phyloP scores from a whole-genome alignment of 2,329 filamentous ascomycete genomes.

The Cyphellophora europaea region DNA sequence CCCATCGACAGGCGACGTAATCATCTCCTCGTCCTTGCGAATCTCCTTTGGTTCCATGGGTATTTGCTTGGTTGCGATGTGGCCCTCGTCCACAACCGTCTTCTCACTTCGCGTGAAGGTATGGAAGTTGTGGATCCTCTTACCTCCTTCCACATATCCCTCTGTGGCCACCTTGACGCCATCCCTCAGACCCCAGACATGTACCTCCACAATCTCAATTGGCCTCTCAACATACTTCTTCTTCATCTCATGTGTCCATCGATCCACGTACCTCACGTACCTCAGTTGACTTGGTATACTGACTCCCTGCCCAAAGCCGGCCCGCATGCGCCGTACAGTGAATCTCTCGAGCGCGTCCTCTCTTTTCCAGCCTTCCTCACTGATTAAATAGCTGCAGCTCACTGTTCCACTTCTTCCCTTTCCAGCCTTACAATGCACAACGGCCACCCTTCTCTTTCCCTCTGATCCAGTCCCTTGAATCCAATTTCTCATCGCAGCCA shows the following conservation, averaged over 20 bases:
- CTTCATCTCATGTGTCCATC: slow-evolving; percentile 61
- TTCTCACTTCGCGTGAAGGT: slow-evolving; percentile 66
- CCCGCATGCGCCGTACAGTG: slow-evolving; percentile 80
- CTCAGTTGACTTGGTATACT: slow-evolving; percentile 88
- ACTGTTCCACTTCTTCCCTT: slow-evolving; percentile 88
- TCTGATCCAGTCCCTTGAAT: slow-evolving; percentile 45
- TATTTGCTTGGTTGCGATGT: slow-evolving; percentile 1
- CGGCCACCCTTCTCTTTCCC: slow-evolving; percentile 53
- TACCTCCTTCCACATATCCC: slow-evolving; percentile 81
- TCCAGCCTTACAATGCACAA: slow-evolving; percentile 95
- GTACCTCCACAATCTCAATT: slow-evolving; percentile 79
- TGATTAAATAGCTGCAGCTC: slow-evolving; percentile 81
- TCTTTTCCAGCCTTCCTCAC: slow-evolving; percentile 64
- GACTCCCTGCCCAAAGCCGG: slow-evolving; percentile 78
- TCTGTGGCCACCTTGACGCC: slow-evolving; percentile 83
- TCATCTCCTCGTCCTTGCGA: slow-evolving; percentile 10
- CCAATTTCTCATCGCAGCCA: slow-evolving; percentile 92
- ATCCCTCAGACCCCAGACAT: slow-evolving; percentile 78
- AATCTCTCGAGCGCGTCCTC: slow-evolving; percentile 57
- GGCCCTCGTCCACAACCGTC: slow-evolving; percentile 48
- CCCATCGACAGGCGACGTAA: slow-evolving; percentile 12
- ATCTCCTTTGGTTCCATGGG: slow-evolving; percentile 1
- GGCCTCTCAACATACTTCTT: slow-evolving; percentile 76
- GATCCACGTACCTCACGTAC: slow-evolving; percentile 80
- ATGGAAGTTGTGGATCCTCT: slow-evolving; percentile 74